Base-by-base conservation (phyloP, 495 filamentous ascomycete genomes). In the Penicillium ochrochloron region DNA sequence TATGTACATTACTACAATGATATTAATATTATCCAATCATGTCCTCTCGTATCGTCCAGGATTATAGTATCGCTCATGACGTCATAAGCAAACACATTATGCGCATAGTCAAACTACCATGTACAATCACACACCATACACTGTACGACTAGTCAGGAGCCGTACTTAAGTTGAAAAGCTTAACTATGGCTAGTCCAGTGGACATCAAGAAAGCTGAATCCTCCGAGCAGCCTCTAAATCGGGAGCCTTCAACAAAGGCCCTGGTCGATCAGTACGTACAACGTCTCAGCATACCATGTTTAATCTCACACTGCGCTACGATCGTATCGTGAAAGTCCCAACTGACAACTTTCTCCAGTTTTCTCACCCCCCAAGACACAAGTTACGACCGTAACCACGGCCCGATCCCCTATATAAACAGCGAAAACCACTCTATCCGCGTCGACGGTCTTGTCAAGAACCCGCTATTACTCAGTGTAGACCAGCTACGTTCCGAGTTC, bases 331-430 rank as follows among this genome's bases (percentile, higher is more conserved):
- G 21, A 31, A 59, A 15, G 0, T 48, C 11, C 25, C 14, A 17
- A 10, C 19, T 52, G 50, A 56, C 9, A 33, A 31, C 58, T 25
- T 2, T 29, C 12, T 4, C 15, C 59, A 82, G 78, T 21, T 85
- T 85, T 71, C 67, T 81, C 59, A 83, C 83, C 0, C 60, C 70
- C 17, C 60, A 50, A 29, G 64, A 74, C 2, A 73, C 71, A 59
- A 69, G 62, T 34, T 84, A 84, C 63, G 78, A 85, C 68, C 78
- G 84, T 44, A 86, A 86, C 61, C 84, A 86, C 64, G 80, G 82
- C 48, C 78, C 79, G 7, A 83, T 85, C 29, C 84, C 84, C 0
- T 69, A 81, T 39, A 33, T 86, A 15, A 62, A 74, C 60, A 74
- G 62, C 31, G 55, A 72, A 14, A 73, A 60, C 2, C 84, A 87